Percentiles rank a stretch among this genome's conserved stretches.
Conservation (phyloP, 2,329 filamentous ascomycete genomes). For the Colletotrichum sp. region DNA sequence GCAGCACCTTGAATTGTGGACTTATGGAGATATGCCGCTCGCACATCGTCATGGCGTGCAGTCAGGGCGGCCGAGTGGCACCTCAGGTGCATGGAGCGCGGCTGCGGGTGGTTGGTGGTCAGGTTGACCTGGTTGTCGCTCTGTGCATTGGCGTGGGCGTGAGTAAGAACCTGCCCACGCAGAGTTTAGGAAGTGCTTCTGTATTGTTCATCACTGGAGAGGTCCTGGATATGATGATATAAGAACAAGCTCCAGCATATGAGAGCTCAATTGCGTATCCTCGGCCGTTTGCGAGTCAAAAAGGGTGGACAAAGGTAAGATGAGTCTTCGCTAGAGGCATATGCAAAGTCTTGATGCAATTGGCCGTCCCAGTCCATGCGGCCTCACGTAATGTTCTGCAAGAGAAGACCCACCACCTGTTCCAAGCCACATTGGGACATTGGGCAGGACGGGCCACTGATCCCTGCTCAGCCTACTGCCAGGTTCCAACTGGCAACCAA, state of each 20-base stretch:
- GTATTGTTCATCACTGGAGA: neutral
- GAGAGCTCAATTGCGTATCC: neutral
- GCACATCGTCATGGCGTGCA: neutral
- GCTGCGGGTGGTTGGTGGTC: neutral
- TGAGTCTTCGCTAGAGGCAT: neutral
- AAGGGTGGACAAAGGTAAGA: neutral
- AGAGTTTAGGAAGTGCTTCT: neutral
- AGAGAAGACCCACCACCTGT: neutral
- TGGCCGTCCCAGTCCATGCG: constrained; percentile 14
- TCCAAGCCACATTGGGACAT: constrained; percentile 15
- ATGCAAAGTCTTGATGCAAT: constrained; percentile 14
- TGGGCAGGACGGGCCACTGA: neutral
- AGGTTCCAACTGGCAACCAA: constrained; percentile 20
- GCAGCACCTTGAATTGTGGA: neutral
- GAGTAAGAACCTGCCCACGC: neutral
- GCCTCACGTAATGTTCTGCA: constrained; percentile 19
- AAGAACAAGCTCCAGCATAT: neutral
- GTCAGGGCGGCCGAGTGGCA: neutral
- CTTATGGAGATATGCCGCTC: neutral
- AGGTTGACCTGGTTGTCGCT: neutral
- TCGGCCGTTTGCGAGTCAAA: neutral
- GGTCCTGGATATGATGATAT: neutral
- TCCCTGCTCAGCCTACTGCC: constrained; percentile 16
- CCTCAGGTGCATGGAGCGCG: neutral
- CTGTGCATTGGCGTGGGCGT: neutral